Base-by-base conservation (phyloP, 768 basidiomycete genomes). In the Trametes sanguinea region DNA sequence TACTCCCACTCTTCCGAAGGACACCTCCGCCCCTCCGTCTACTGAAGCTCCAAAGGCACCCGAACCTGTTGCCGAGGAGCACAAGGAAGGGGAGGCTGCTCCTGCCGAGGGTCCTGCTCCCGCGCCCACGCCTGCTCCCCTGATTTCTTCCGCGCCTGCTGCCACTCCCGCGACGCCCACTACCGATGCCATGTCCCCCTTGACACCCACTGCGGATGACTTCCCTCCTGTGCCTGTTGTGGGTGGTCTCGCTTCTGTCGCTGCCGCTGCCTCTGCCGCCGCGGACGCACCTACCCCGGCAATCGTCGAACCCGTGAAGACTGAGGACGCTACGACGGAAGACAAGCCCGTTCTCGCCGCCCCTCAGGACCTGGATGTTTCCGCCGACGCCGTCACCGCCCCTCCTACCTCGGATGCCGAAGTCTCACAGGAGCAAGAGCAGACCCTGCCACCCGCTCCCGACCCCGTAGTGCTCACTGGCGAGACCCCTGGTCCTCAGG, bases 381-480 rank as follows among this genome's bases (percentile, higher is more conserved):
- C 59, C 7, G 59, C 35, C 14, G 68, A 67, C 42, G 47, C 60
- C 4, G 30, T 65, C 16, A 40, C 56, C 8, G 46, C 63, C 17
- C 30, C 61, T 35, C 11, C 29, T 14, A 50, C 29, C 42, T 9
- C 42, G 7, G 42, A 13, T 14, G 14, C 39, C 13, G 39, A 39
- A 39, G 39, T 39, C 46, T 44, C 6, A 56, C 60, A 22, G 22
- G 22, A 22, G 30, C 57, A 55, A 22, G 58, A 57, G 54, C 64
- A 65, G 14, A 55, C 60, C 14, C 67, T 71, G 8, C 71, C 74
- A 6, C 66, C 75, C 32, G 73, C 74, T 1, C 74, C 74, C 2
- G 75, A 71, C 54, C 54, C 55, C 8, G 66, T 73, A 37, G 71
- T 75, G 2, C 63, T 71, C 37, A 55, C 73, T 4, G 73, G 71